Conservation (phyloP, 129 eudicot genomes). For the Pittosporum tobira region DNA sequence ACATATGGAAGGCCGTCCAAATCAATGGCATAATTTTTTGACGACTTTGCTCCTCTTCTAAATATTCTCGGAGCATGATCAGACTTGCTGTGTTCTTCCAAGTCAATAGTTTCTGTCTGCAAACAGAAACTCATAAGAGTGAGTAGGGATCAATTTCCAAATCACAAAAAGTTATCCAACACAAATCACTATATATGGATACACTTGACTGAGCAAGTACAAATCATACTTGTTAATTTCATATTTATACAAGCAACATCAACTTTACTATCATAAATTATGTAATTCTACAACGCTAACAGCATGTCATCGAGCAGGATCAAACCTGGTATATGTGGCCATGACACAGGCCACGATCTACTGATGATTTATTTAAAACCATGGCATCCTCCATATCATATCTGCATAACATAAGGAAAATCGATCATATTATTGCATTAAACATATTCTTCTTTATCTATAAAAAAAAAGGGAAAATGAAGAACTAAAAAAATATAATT, state of each 20-base stretch:
- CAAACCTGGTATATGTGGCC: slow-evolving; percentile 87
- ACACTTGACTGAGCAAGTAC: background rate
- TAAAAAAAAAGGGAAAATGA: background rate
- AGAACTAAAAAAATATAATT: background rate
- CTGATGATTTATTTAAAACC: slow-evolving; percentile 90
- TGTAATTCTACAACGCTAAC: no score
- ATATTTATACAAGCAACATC: background rate
- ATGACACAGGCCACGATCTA: slow-evolving; percentile 92
- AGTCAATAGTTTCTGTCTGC: slow-evolving; percentile 89
- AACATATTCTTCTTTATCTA: background rate
- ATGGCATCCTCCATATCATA: slow-evolving; percentile 99
- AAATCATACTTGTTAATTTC: background rate
- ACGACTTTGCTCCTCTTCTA: slow-evolving; percentile 47
- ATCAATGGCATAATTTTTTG: slow-evolving; percentile 58
- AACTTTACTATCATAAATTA: no score
- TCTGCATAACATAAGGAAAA: slow-evolving; percentile 35
- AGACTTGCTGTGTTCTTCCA: slow-evolving; percentile 48
- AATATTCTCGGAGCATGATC: slow-evolving; percentile 32
- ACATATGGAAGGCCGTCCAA: slow-evolving; percentile 81
- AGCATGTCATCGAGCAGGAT: no score
- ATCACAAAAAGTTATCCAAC: no score
- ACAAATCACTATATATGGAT: background rate
- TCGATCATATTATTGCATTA: background rate
- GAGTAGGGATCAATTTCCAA: background rate
- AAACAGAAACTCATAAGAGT: slow-evolving; percentile 9